Conservation (phyloP, 1,139 yeast genomes). For the Yamadazyma spencermartinsiae region DNA sequence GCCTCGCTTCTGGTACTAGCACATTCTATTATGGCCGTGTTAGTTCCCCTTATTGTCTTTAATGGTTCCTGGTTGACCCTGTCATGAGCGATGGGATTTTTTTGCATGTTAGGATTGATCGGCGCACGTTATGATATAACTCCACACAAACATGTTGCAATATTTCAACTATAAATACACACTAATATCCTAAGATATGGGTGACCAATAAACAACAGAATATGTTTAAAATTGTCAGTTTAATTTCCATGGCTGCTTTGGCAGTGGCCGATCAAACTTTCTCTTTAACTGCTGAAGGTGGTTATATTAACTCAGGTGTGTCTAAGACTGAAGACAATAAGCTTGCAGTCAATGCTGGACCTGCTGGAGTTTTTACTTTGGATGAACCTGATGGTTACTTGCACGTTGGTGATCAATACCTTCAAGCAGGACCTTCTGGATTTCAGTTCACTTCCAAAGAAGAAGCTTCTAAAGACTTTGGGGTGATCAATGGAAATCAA, state of each 20-base stretch:
- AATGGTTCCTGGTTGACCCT: no score
- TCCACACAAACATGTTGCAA: neutral
- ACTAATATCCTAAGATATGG: neutral
- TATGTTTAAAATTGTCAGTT: constrained; percentile 19
- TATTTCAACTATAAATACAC: neutral
- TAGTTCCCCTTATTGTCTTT: neutral
- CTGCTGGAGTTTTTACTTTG: constrained; percentile 23
- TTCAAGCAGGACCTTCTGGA: constrained; percentile 18
- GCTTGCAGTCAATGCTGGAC: constrained; percentile 21
- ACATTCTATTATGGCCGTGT: constrained; percentile 1
- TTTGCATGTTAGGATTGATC: neutral
- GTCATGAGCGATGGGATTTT: no score
- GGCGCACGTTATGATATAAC: neutral
- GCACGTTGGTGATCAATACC: constrained; percentile 20
- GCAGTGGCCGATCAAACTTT: constrained; percentile 31
- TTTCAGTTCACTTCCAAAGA: constrained; percentile 10
- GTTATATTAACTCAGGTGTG: constrained; percentile 23
- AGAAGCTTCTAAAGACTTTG: constrained; percentile 29
- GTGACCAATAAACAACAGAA: neutral
- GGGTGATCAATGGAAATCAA: constrained; percentile 24
- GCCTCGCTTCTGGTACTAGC: neutral
- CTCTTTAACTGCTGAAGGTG: constrained; percentile 29
- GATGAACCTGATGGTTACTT: constrained; percentile 33
- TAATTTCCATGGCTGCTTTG: constrained; percentile 27
- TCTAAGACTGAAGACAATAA: constrained; percentile 17